Base-by-base conservation (phyloP, 148 eudicot species). In the Rhododendron ovatum region DNA sequence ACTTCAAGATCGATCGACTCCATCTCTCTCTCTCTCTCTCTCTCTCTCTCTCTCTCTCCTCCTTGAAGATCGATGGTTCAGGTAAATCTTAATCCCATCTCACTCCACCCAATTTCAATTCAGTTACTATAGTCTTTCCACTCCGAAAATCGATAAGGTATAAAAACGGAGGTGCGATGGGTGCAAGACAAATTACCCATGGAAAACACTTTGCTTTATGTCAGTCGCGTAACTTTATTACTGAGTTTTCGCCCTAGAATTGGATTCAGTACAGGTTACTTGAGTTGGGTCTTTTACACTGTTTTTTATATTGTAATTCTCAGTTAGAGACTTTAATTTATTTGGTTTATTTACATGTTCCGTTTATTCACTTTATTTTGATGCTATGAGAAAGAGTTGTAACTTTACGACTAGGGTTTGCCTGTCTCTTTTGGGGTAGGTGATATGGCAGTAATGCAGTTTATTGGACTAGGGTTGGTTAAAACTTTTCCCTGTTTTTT, bases 191-290 rank as follows among this genome's bases (percentile, higher is more conserved):
- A 91, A 71, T 82, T 89, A 22, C 85, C 94, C 2, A 84, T 88
- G 81, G 78, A 89, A 50, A 89, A 61, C 69, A 89, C 87, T 91
- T 86, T 89, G 87, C 85, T 91, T 92, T 93, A 92, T 91, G 93
- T 91, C 30, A 81, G 92, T 86, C 20, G 48, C 48, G 7, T 28
- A 48, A n/a, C 57, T 55, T 22, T 69, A 24, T 12, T 35, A 39
- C 28, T 3, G 39, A 33, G 82, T 81, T 86, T 76, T 80, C 35
- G 57, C 67, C 45, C 78, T 81, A 33, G 78, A 78, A 83, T 89
- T 51, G 69, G 50, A 47, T 51, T 82, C 39, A 39, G 28, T 15
- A 18, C 24, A 11, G 39, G 50, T 41, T 18, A 30, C 7, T 30
- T 20, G 14, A 51, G 43, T 33, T 48, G 7, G 50, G 48, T 55